Evolutionary conservation across 352 stramenopile species (phyloP), one percentile per base, ranked within the genome.

Genomic region (Globisporangium abappressorium): DNA sequence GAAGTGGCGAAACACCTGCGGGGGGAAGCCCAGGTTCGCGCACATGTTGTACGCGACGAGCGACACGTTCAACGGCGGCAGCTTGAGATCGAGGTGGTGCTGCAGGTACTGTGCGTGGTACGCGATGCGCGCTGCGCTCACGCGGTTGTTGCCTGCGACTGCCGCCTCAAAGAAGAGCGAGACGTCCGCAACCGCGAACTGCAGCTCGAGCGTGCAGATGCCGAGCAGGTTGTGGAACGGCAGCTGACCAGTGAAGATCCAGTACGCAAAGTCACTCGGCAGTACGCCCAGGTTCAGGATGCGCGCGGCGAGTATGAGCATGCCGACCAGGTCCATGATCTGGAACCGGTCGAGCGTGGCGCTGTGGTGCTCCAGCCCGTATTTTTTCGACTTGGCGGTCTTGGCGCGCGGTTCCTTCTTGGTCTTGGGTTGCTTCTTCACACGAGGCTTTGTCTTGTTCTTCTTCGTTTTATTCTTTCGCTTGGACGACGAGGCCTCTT

Each of bases 51-150:
- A 77, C 22, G 75, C 83, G 41, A 85, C 73, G 18, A 93, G 64
- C 9, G 85, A 68, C 0, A 78, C 77, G 61, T 95, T 95, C 30
- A 95, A 62, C 20, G 87, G 84, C 41, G 87, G 87, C 51, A 95
- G 43, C 47, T 71, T 72, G 28, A 95, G 72, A 12, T 86, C 85
- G 62, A 95, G 77, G 53, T 94, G 84, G 51, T 89, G 79, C 65
- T 92, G 80, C 26, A 94, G 67, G 54, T 90, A 79, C 24, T 89
- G 75, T 2, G 84, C 73, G 11, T 74, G 69, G 60, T 81, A 90
- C 15, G 81, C 74, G 28, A 92, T 74, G 18, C 75, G 71, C 9
- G 76, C 68, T 0, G 78, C 70, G 18, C 66, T 79, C 15, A 82
- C 65, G 56, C 73, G 73, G 55, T 90, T 78, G 15, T 64, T 67